These are phyloP conservation scores for Conticribra weissflogii DNA, from an alignment of 108 stramenopile genomes.

Conservation along the genomic window DNA sequence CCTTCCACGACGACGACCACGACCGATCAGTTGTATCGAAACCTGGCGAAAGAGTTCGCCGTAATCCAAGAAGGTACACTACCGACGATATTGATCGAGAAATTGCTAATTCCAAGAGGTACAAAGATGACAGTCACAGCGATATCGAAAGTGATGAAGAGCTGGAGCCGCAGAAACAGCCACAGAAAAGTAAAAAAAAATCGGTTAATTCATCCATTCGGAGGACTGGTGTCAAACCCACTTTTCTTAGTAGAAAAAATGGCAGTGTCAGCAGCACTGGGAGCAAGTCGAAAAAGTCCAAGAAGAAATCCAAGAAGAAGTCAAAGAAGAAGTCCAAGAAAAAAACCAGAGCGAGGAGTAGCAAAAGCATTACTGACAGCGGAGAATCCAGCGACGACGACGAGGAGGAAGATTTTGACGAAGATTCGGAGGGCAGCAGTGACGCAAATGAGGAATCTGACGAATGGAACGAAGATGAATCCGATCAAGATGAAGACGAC, in stretches of 20 bases:
- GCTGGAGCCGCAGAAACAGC: not conserved
- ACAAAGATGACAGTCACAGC: slow-evolving; percentile 3
- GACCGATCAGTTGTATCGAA: no score
- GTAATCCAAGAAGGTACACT: slow-evolving; percentile 20
- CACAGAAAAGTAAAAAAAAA: slow-evolving; percentile 2
- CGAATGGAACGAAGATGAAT: not conserved
- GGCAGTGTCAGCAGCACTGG: not conserved
- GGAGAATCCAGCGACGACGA: not conserved
- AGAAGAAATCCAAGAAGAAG: not conserved
- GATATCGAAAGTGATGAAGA: not conserved
- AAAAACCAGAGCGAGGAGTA: not conserved
- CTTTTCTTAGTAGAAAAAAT: not conserved
- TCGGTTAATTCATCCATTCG: not conserved
- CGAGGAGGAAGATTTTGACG: slow-evolving; percentile 1
- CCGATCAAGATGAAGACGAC: slow-evolving; percentile 8
- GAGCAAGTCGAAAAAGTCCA: not conserved
- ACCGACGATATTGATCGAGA: slow-evolving; percentile 32
- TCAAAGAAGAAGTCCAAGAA: not conserved
- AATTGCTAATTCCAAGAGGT: slow-evolving; percentile 2
- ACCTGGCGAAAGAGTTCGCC: slow-evolving; percentile 9
- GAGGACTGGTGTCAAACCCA: not conserved
- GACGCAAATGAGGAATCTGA: not conserved
- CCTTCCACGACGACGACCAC: not conserved
- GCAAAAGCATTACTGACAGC: not conserved
- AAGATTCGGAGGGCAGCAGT: not conserved